A percentile compares a stretch with the other conserved stretches of the same genome.
Conservation (phyloP, 306 rosid genomes). For the Ammopiptanthus mongolicus region DNA sequence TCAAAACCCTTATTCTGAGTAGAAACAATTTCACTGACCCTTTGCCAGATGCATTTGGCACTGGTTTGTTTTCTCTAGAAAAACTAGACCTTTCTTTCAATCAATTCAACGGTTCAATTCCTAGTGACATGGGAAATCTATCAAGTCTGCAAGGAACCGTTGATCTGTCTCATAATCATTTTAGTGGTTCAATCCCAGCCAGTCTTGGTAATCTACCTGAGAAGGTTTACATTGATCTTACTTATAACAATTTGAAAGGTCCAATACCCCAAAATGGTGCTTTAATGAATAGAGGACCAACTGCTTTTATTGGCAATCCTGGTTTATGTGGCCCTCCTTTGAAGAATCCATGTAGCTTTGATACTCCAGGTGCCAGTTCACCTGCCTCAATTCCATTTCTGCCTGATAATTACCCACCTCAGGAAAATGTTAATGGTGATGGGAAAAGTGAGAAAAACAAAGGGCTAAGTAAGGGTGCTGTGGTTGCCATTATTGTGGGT, state of each 20-base stretch:
- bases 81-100: conserved; percentile 75
- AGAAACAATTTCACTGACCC: conserved; percentile 70
- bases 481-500: conserved; percentile 73
- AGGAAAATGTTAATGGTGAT: conserved; percentile 27
- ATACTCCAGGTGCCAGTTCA: conserved; percentile 43
- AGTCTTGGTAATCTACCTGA: conserved; percentile 92
- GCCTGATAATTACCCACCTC: conserved; percentile 53
- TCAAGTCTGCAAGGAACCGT: conserved; percentile 85
- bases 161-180: conserved; percentile 85
- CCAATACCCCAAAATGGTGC: conserved; percentile 96
- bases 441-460: conserved; percentile 40
- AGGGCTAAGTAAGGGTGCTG: conserved; percentile 66
- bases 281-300: conserved; percentile 95
- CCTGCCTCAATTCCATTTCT: conserved; percentile 70
- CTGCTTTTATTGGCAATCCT: conserved; percentile 94
- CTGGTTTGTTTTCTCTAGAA: conserved; percentile 51
- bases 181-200: conserved; percentile 77
- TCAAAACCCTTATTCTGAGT: conserved; percentile 61
- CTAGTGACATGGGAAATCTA: conserved; percentile 73
- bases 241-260: conserved; percentile 76
- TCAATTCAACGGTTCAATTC: conserved; percentile 71
- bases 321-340: conserved; percentile 91
- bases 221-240: conserved; percentile 95
- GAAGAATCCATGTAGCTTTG: conserved; percentile 79
- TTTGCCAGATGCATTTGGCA: conserved; percentile 68